Evolutionary conservation across 208 protist species (phyloP).

Genomic region (Kentomonas sorsogonicus): DNA sequence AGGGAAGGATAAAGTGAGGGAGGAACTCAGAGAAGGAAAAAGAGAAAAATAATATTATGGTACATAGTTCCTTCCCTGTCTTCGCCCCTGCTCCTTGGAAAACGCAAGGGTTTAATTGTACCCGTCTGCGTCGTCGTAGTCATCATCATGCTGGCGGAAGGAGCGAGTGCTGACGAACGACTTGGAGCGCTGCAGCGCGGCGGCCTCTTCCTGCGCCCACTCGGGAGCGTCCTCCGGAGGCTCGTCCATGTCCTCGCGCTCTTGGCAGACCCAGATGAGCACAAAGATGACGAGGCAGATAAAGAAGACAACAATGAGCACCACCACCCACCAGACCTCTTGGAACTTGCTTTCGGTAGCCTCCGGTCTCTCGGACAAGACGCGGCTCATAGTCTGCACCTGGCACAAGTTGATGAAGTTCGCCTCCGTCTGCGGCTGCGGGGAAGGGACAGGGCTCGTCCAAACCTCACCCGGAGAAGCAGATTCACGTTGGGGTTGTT

Average conservation of each 20-base stretch:
- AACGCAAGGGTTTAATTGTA: too few relatives aligned
- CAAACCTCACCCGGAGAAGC: slow-evolving; percentile 9
- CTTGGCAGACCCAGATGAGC: slow-evolving; percentile 27
- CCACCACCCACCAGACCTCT: slow-evolving; percentile 33
- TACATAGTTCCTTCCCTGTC: too few relatives aligned
- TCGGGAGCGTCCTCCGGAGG: slow-evolving; percentile 41
- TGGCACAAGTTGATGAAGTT: slow-evolving; percentile 31
- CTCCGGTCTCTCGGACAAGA: slow-evolving; percentile 17
- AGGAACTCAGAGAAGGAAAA: too few relatives aligned
- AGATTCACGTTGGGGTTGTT: slow-evolving; percentile 8
- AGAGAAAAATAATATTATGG: too few relatives aligned
- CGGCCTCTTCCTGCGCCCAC: slow-evolving; percentile 30
- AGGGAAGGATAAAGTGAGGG: too few relatives aligned
- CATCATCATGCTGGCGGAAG: slow-evolving; percentile 25
- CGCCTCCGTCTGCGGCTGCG: slow-evolving; percentile 2
- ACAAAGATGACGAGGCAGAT: slow-evolving; percentile 23
- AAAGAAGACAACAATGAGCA: slow-evolving; percentile 22
- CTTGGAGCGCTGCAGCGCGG: slow-evolving; percentile 15
- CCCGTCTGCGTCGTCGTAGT: too few relatives aligned
- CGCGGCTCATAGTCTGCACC: slow-evolving; percentile 17
- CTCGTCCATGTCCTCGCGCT: slow-evolving; percentile 47
- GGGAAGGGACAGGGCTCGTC: background rate
- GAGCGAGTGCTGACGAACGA: slow-evolving; percentile 29
- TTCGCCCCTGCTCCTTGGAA: too few relatives aligned
- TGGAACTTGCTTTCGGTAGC: slow-evolving; percentile 14